Base-by-base conservation (phyloP, 345 rosid species). In the Sisymbrium altissimum region DNA sequence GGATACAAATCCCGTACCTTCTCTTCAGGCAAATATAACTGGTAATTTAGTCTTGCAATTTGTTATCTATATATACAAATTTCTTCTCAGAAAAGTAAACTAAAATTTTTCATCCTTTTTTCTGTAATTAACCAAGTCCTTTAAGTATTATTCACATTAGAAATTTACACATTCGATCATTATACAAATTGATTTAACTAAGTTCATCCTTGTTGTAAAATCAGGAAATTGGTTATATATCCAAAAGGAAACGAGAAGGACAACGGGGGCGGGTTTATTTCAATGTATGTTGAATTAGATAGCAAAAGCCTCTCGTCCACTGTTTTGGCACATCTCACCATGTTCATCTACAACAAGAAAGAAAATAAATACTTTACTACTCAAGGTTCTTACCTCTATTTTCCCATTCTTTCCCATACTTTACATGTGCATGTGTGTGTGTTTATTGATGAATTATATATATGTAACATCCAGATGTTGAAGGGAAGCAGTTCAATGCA, bases 401-500 rank as follows among this genome's bases (percentile, higher is more conserved):
- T 5, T 4, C 43, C 14, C 9, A 45, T 48, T 23, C 7, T 33
- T n/a, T n/a, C n/a, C n/a, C n/a, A n/a, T n/a, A n/a, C 9, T 18
- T 7, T 4, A 12, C 12, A 6, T 6, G 17, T 43, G 18, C 3
- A 7, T 32, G 3, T 32, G 2, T 32, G 33, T 52, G n/a, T 14
- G 48, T 43, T 43, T 33, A 5, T 18, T 36, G 53, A 46, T 18
- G 25, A 19, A 18, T 46, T 66, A 4, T 48, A 11, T 48, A 11
- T 11, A 6, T 23, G 30, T 9, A 41, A 19, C 64, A 55, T 43
- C 21, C 45, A 68, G 66, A 57, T 58, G 36, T 33, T 1, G 48
- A 58, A 70, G 57, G 29, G 11, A 58, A 58, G 54, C 29, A 39
- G 64, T 55, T 68, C 54, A 68, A 41, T 68, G 54, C 72, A 68